A percentile compares a stretch with the other conserved stretches of the same genome.
Evolutionary conservation across 169 alveolate species (phyloP).

Genomic region (Hammondia hammondi): DNA sequence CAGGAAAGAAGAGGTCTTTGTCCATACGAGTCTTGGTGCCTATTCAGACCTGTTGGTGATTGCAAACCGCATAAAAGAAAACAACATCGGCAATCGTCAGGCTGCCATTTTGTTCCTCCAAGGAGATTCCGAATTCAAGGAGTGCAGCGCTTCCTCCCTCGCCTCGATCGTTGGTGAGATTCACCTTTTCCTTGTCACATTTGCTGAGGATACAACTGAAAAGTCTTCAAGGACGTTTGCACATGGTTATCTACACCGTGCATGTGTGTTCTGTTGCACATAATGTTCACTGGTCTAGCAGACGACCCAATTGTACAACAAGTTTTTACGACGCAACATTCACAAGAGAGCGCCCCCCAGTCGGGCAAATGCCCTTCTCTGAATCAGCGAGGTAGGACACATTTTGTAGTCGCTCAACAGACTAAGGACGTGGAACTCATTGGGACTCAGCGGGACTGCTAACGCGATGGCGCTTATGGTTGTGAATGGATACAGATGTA

Average conservation of each 20-base stretch:
- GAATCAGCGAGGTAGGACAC: neutral
- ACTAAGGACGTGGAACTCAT: too few species aligned
- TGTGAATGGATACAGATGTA: neutral
- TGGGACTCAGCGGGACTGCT: too few species aligned
- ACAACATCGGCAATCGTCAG: neutral
- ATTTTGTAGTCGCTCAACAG: too few species aligned
- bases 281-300: neutral
- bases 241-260: neutral
- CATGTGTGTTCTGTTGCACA: too few species aligned
- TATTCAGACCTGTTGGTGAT: conserved; percentile 32
- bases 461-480: too few species aligned
- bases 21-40: neutral
- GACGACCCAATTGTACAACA: neutral
- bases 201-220: neutral
- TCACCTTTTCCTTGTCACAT: neutral
- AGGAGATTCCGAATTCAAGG: neutral
- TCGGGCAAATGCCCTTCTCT: neutral
- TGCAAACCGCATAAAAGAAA: neutral
- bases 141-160: neutral
- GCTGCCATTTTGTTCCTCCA: conserved; percentile 9
- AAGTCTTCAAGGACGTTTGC: neutral
- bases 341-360: neutral
- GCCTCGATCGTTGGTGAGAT: conserved; percentile 7
- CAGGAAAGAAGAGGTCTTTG: neutral
- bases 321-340: neutral